These are phyloP conservation scores for Staphylotrichum longicolle DNA, from an alignment of 495 filamentous ascomycete genomes.

Conservation along the genomic window DNA sequence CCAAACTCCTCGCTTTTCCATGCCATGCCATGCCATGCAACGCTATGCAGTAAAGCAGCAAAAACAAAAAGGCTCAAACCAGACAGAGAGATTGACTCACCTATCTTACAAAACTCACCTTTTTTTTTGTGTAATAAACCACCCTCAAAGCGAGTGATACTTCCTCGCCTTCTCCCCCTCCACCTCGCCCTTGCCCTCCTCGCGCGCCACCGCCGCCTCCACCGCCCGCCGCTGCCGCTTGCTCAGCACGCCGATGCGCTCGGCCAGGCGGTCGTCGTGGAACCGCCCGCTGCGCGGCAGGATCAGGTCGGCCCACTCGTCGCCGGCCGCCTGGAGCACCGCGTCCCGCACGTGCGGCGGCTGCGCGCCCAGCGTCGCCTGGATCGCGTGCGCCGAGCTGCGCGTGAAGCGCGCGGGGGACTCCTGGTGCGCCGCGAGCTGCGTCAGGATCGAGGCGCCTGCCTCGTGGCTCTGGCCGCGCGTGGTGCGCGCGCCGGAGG, in stretches of 20 bases:
- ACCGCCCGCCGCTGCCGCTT: conserved; percentile 13
- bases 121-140: neutral
- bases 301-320: neutral
- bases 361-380: conserved; percentile 2
- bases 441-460: neutral
- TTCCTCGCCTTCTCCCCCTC: neutral
- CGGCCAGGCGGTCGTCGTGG: conserved; percentile 1
- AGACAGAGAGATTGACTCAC: no score
- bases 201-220: conserved; percentile 8
- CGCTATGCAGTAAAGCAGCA: no score
- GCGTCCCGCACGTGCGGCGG: conserved; percentile 16
- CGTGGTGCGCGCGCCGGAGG: no score
- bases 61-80: no score
- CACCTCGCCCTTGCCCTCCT: conserved; percentile 5
- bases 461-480: no score
- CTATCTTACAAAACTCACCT: neutral
- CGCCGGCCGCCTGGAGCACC: conserved; percentile 9
- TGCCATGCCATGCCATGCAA: no score
- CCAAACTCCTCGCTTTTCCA: no score
- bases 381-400: conserved; percentile 5
- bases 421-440: neutral
- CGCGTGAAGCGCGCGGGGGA: conserved; percentile 5
- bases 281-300: neutral
- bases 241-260: conserved; percentile 2
- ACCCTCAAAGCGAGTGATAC: neutral